These are phyloP conservation scores for Iberis pinnata DNA, from an alignment of 345 rosid genomes.

Conservation along the genomic window DNA sequence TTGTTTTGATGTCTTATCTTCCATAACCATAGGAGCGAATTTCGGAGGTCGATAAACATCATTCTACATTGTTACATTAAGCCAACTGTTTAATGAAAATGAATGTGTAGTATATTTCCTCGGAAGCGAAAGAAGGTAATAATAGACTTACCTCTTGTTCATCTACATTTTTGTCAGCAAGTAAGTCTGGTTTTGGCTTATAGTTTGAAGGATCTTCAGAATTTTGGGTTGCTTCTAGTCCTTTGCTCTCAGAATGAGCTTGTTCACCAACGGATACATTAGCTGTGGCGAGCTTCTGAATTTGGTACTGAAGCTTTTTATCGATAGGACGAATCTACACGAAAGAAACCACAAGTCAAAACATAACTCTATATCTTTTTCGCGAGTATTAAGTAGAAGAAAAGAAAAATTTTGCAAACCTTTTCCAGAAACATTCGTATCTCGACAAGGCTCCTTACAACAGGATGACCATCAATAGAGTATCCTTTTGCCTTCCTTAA, in stretches of 20 bases:
- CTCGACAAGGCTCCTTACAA: conserved; percentile 77
- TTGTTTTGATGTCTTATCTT: conserved; percentile 62
- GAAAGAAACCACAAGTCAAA: not conserved
- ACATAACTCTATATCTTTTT: not conserved
- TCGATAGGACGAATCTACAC: conserved; percentile 80
- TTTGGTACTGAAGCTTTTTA: conserved; percentile 84
- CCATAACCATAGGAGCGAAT: conserved; percentile 68
- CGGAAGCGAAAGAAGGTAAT: not conserved
- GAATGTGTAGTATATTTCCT: no score
- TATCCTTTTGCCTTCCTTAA: conserved; percentile 79
- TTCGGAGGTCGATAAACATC: conserved; percentile 64
- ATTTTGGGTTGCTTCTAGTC: conserved; percentile 32
- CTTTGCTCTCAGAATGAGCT: conserved; percentile 27
- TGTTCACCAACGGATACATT: conserved; percentile 19
- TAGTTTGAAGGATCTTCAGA: conserved; percentile 61
- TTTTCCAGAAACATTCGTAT: conserved; percentile 79
- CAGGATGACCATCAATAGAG: conserved; percentile 71
- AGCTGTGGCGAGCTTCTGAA: conserved; percentile 64
- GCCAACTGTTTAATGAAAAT: conserved; percentile 21
- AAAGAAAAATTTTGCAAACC: conserved; percentile 38
- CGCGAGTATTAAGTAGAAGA: not conserved
- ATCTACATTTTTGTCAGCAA: conserved; percentile 45
- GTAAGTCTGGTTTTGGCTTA: conserved; percentile 81
- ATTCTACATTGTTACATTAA: conserved; percentile 38
- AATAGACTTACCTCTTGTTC: conserved; percentile 5